phyloP scores from a whole-genome alignment of 1,139 yeast species.

The Diutina ranongensis region DNA sequence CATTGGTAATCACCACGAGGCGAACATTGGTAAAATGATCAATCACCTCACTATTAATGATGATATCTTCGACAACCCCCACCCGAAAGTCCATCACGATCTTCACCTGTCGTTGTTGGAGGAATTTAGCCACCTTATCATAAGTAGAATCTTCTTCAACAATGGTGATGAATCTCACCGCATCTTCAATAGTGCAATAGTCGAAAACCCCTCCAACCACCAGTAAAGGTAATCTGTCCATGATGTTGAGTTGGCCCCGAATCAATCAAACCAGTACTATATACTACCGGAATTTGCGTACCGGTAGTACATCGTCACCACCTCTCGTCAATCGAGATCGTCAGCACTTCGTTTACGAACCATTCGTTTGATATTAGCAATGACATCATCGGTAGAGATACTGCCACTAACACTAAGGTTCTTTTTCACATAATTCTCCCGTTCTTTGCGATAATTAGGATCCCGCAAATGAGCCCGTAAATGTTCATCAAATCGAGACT shows the following conservation, averaged over 20 bases:
- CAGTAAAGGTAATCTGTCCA: background rate
- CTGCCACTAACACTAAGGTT: slow-evolving; percentile 48
- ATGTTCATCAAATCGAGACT: slow-evolving; percentile 63
- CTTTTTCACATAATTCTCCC: slow-evolving; percentile 51
- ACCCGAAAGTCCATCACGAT: background rate
- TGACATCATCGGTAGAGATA: slow-evolving; percentile 58
- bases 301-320: too few relatives aligned
- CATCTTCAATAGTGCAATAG: background rate
- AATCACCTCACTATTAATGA: background rate
- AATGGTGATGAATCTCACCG: background rate
- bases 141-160: background rate
- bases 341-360: slow-evolving; percentile 14
- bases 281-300: too few relatives aligned
- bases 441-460: slow-evolving; percentile 67
- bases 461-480: slow-evolving; percentile 63
- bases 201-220: background rate
- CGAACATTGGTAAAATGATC: background rate
- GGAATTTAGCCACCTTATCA: background rate
- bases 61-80: too few relatives aligned
- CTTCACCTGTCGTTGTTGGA: background rate
- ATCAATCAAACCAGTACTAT: too few relatives aligned
- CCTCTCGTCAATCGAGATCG: background rate
- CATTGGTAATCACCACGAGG: background rate
- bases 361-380: slow-evolving; percentile 59
- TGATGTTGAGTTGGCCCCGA: too few relatives aligned